Percentiles rank a stretch among this genome's conserved stretches.
Evolutionary conservation across 1,284 basidiomycete genomes (phyloP).

Genomic region (Ustilago xerochloae): DNA sequence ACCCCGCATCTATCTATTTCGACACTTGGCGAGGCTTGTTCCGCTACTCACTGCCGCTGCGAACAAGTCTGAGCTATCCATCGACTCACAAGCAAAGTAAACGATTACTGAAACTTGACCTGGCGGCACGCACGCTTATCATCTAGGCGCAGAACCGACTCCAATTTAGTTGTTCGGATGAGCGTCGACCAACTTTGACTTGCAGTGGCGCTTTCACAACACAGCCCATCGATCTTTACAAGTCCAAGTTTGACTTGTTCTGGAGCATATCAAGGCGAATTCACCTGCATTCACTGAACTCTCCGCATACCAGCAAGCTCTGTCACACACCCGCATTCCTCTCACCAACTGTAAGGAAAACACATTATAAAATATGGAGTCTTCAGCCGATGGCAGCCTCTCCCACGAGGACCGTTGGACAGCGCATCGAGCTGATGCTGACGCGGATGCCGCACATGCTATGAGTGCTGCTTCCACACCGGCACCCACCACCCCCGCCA

Average conservation of each 20-base stretch:
- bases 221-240: no score
- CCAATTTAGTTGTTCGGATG: slow-evolving; percentile 2
- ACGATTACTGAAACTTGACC: no score
- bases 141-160: neutral
- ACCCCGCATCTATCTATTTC: no score
- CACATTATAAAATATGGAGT: slow-evolving; percentile 17
- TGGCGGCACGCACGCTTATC: no score
- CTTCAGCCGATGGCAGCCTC: slow-evolving; percentile 15
- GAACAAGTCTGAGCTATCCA: no score
- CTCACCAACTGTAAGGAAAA: neutral
- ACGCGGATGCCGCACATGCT: slow-evolving; percentile 13
- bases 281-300: neutral
- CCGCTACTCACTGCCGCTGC: neutral
- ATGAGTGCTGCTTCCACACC: slow-evolving; percentile 43
- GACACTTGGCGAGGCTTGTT: neutral
- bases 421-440: slow-evolving; percentile 33
- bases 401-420: slow-evolving; percentile 46
- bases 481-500: slow-evolving; percentile 38
- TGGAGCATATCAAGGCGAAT: no score
- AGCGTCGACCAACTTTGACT: slow-evolving; percentile 1
- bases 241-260: no score
- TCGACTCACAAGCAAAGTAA: no score
- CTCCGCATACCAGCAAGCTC: neutral
- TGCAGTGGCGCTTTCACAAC: neutral
- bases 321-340: neutral